Conservation (phyloP, 2,329 filamentous ascomycete genomes). For the Penicillium corylophilum region DNA sequence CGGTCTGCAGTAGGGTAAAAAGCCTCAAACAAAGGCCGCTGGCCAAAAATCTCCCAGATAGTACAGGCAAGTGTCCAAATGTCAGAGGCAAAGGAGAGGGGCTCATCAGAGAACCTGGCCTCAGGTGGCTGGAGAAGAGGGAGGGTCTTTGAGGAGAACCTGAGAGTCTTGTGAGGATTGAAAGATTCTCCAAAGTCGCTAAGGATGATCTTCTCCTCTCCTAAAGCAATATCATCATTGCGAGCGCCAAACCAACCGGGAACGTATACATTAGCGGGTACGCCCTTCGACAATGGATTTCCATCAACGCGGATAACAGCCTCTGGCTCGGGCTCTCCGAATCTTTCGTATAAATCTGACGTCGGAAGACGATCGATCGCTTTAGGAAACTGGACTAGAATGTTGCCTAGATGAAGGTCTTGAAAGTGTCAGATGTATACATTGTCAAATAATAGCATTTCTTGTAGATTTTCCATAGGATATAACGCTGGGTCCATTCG, state of each 20-base stretch:
- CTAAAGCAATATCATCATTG: constrained; percentile 17
- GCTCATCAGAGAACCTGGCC: constrained; percentile 31
- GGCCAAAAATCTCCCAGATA: constrained; percentile 38
- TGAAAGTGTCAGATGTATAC: neutral
- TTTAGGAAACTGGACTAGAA: constrained; percentile 22
- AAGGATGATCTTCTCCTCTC: constrained; percentile 23
- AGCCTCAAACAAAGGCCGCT: constrained; percentile 27
- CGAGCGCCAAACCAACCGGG: constrained; percentile 13
- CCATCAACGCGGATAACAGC: constrained; percentile 24
- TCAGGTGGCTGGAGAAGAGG: constrained; percentile 35
- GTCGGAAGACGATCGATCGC: constrained; percentile 20
- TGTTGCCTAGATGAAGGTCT: constrained; percentile 27
- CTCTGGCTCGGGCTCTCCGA: constrained; percentile 21
- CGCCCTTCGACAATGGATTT: constrained; percentile 14
- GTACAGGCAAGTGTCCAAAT: constrained; percentile 42
- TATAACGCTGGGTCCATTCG: too few relatives aligned
- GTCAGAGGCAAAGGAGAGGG: constrained; percentile 38
- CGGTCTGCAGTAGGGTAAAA: constrained; percentile 24
- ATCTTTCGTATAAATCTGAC: constrained; percentile 22
- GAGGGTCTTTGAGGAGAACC: constrained; percentile 23
- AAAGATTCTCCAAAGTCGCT: constrained; percentile 32
- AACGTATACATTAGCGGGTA: constrained; percentile 17
- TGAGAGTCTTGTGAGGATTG: constrained; percentile 12
- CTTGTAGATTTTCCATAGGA: too few relatives aligned
- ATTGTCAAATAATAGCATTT: too few relatives aligned